phyloP scores from a whole-genome alignment of 2,329 filamentous ascomycete genomes.

The Scytalidium lignicola region DNA sequence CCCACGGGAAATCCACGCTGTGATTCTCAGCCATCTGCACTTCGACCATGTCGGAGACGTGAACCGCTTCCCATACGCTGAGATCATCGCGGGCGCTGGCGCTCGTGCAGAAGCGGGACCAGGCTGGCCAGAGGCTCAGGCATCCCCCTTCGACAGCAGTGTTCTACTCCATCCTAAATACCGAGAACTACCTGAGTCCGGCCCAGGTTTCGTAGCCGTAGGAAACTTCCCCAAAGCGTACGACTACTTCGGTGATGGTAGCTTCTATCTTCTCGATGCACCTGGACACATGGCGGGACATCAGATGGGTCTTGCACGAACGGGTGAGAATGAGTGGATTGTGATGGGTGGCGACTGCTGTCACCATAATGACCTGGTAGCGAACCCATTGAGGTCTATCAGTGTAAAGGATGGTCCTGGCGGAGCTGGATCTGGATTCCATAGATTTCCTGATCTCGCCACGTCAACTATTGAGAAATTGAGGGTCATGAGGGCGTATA shows the following conservation, averaged over 20 bases:
- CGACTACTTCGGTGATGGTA: conserved; percentile 43
- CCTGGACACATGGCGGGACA: conserved; percentile 49
- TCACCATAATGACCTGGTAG: conserved; percentile 28
- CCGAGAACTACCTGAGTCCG: conserved; percentile 22
- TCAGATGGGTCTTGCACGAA: conserved; percentile 41
- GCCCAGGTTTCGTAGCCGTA: conserved; percentile 33
- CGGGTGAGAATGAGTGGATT: no score
- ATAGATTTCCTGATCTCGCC: neutral
- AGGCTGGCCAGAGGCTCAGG: conserved; percentile 10
- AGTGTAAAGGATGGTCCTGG: neutral
- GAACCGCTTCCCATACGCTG: conserved; percentile 40
- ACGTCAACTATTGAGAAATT: neutral
- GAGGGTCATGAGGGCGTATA: neutral
- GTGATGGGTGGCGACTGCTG: conserved; percentile 49
- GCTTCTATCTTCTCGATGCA: conserved; percentile 41
- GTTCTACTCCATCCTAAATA: conserved; percentile 40
- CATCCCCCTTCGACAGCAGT: conserved; percentile 31
- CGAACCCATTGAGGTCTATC: neutral
- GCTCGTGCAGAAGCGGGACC: conserved; percentile 33
- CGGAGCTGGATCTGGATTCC: neutral
- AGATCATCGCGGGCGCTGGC: conserved; percentile 46
- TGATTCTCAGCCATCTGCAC: conserved; percentile 47
- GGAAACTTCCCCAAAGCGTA: conserved; percentile 36
- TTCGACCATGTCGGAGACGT: conserved; percentile 55
- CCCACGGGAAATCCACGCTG: conserved; percentile 9